These are phyloP conservation scores for Wickerhamomyces bisporus DNA, from an alignment of 805 yeast genomes.

Conservation along the genomic window DNA sequence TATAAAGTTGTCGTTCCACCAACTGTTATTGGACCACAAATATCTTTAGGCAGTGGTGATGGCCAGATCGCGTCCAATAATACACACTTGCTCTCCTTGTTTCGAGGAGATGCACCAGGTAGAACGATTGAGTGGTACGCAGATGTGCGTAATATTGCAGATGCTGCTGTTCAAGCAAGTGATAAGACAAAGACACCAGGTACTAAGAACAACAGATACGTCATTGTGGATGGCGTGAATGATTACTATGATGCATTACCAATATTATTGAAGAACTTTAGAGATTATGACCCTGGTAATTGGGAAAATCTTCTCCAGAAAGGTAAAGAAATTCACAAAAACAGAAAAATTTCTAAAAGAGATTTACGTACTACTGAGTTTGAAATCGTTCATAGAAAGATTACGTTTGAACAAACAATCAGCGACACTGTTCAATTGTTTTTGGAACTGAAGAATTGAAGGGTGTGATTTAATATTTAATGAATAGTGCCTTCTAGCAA, in stretches of 20 bases:
- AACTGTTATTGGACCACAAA: constrained; percentile 8
- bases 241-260: constrained; percentile 3
- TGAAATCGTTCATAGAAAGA: constrained; percentile 2
- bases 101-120: constrained; percentile 1
- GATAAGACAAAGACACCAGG: constrained; percentile 4
- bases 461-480: too few species aligned
- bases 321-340: constrained; percentile 1
- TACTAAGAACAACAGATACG: constrained; percentile 6
- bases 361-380: constrained; percentile 4
- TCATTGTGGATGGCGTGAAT: constrained; percentile 9
- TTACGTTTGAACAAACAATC: constrained; percentile 4
- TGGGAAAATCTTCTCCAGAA: constrained; percentile 3
- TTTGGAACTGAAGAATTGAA: background rate
- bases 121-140: constrained; percentile 8
- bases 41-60: constrained; percentile 1
- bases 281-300: constrained; percentile 4
- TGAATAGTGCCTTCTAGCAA: too few species aligned
- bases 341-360: constrained; percentile 5
- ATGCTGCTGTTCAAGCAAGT: constrained; percentile 6
- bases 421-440: constrained; percentile 1
- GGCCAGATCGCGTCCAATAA: constrained; percentile 4
- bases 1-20: constrained; percentile 10
- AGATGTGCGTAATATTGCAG: constrained; percentile 8
- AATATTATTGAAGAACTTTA: constrained; percentile 1
- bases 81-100: background rate